phyloP scores from a whole-genome alignment of 768 basidiomycete species.

The Lactifluus echinatus region DNA sequence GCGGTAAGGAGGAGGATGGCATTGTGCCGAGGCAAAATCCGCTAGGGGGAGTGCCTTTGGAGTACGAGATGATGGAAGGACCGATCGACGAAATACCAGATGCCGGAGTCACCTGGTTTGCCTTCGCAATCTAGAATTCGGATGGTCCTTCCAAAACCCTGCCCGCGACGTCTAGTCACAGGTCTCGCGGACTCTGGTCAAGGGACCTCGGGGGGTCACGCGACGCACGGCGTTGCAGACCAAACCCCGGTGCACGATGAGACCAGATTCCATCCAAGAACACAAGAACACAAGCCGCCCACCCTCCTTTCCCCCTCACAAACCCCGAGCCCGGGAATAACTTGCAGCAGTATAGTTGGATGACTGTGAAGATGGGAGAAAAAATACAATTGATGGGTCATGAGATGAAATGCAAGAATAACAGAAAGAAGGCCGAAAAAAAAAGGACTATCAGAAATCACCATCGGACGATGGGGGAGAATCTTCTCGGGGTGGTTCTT shows the following conservation, averaged over 20 bases:
- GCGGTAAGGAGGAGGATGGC: constrained; percentile 11
- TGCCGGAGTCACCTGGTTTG: constrained; percentile 19
- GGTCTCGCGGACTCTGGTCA: constrained; percentile 25
- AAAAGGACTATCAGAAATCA: constrained; percentile 25
- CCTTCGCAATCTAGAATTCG: constrained; percentile 24
- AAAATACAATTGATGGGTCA: constrained; percentile 24
- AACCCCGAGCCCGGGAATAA: constrained; percentile 11
- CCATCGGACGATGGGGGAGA: constrained; percentile 38
- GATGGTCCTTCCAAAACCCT: constrained; percentile 29
- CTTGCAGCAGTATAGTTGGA: constrained; percentile 1
- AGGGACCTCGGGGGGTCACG: constrained; percentile 19
- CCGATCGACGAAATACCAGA: constrained; percentile 26
- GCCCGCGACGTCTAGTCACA: constrained; percentile 34
- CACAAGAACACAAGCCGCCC: constrained; percentile 15
- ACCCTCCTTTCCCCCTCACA: too few species aligned
- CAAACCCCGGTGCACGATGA: constrained; percentile 27
- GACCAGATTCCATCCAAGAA: constrained; percentile 23
- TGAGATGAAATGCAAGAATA: constrained; percentile 21
- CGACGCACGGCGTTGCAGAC: constrained; percentile 31
- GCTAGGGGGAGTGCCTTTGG: constrained; percentile 18
- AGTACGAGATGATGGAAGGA: constrained; percentile 21
- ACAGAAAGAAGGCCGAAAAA: constrained; percentile 18
- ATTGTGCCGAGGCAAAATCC: constrained; percentile 14
- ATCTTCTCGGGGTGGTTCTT: constrained; percentile 54
- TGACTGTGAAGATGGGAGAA: constrained; percentile 31